Evolutionary conservation across 2,329 filamentous ascomycete genomes (phyloP), one percentile per base, ranked within the genome.

Genomic region (Penicillium sp.): DNA sequence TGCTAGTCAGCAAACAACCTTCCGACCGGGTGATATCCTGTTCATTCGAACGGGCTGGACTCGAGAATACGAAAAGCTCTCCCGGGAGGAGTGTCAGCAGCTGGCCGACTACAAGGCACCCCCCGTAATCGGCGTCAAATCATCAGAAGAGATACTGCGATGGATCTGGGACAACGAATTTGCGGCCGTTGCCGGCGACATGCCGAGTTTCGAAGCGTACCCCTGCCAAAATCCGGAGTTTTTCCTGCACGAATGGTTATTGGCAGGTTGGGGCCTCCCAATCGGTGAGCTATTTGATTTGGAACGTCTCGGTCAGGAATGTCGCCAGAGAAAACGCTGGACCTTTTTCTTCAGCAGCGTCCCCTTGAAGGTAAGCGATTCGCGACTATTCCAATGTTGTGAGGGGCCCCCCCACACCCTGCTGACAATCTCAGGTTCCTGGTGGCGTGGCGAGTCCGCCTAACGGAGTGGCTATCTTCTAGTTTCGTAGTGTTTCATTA

Each of bases 91-190:
- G 47, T 70, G 76, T 21, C 64, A 61, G 1, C 59, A 72, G 6
- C 60, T 77, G 1, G 67, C 69, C 3, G 63, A 66, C 6, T 63
- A 65, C 6, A 56, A 59, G 0, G 52, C 64, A 0, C 70, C 70
- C 0, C 65, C 66, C 0, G 63, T 70, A 24, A 69, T 75, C 49
- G 81, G 81, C 0, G 70, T 83, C 2, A 74, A 81, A 45, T 77
- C 77, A 0, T 76, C 74, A 2, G 70, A 77, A 15, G 74, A 73
- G 5, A 77, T 76, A 6, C 71, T 83, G 13, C 72, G 75, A 34
- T 85, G 82, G 82, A 69, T 85, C 16, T 85, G 82, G 81, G 77
- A 84, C 45, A 70, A 76, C 45, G 70, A 74, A 13, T 83, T 85
- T 58, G 70, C 81, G 0, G 83, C 82, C 1, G 76, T 84, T 0